A percentile compares a stretch with the other conserved stretches of the same genome.
phyloP scores from a whole-genome alignment of 768 basidiomycete genomes.

The Lactarius trivialis region DNA sequence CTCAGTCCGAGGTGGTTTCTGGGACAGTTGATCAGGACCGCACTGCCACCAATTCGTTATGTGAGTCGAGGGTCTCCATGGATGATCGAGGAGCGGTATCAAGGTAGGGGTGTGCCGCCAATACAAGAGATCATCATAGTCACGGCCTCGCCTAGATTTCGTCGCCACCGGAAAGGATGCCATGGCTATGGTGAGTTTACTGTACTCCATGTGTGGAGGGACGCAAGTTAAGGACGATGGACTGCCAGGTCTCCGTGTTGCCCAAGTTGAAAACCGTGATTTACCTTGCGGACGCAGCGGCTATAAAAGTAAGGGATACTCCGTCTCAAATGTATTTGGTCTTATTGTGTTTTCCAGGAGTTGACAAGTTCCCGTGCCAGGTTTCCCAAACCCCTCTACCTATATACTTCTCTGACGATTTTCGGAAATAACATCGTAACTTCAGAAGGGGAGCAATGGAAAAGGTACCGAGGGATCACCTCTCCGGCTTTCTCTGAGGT shows the following conservation, averaged over 20 bases:
- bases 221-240: background rate
- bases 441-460: conserved; percentile 60
- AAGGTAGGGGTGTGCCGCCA: background rate
- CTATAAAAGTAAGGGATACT: conserved; percentile 14
- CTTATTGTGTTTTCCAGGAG: background rate
- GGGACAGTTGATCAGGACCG: background rate
- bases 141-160: conserved; percentile 3
- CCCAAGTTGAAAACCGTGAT: background rate
- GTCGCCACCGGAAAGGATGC: conserved; percentile 10
- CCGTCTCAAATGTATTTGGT: background rate
- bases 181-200: too few species aligned
- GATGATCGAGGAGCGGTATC: background rate
- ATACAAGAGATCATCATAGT: background rate
- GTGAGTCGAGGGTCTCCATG: background rate
- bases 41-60: background rate
- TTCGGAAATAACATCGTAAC: conserved; percentile 61
- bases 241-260: conserved; percentile 1
- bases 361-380: conserved; percentile 35
- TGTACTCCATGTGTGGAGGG: too few species aligned
- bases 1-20: too few species aligned
- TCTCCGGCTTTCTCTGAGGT: conserved; percentile 65
- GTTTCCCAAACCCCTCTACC: conserved; percentile 50
- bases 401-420: conserved; percentile 41
- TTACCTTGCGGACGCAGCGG: conserved; percentile 10
- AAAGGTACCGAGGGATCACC: conserved; percentile 53